phyloP scores from a whole-genome alignment of 2,329 filamentous ascomycete genomes.

The Cordyceps javanica region DNA sequence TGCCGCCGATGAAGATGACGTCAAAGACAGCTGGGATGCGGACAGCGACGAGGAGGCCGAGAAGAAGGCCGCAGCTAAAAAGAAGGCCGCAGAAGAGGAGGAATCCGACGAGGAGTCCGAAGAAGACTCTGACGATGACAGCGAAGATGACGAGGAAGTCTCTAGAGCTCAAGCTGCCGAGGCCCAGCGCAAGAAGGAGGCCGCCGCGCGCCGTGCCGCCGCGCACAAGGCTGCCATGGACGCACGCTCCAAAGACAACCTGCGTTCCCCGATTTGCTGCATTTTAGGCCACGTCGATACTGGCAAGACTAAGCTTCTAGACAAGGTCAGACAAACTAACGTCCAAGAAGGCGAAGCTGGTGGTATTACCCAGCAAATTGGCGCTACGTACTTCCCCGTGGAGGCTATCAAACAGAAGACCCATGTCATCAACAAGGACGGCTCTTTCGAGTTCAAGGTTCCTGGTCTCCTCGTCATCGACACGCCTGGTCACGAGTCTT shows the following conservation, averaged over 20 bases:
- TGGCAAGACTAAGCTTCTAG: conserved; percentile 97
- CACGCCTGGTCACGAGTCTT: conserved; percentile 99
- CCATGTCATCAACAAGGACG: conserved; percentile 84
- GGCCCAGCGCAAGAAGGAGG: conserved; percentile 77
- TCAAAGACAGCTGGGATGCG: conserved; percentile 95
- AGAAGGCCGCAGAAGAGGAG: conserved; percentile 37
- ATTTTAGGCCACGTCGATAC: conserved; percentile 99
- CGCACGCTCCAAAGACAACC: conserved; percentile 85
- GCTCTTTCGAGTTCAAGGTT: conserved; percentile 91
- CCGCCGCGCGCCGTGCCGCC: conserved; percentile 80
- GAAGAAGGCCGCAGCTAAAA: conserved; percentile 27
- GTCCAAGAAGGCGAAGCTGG: conserved; percentile 98
- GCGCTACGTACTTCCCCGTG: conserved; percentile 97
- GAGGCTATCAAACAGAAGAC: conserved; percentile 92
- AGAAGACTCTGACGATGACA: conserved; percentile 31
- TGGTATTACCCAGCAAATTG: conserved; percentile 99
- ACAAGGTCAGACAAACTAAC: conserved; percentile 98
- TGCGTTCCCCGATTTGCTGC: conserved; percentile 97
- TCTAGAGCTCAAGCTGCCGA: conserved; percentile 69
- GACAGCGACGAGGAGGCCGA: conserved; percentile 65
- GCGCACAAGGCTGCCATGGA: conserved; percentile 88
- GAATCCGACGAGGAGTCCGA: conserved; percentile 32
- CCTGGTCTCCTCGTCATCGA: conserved; percentile 95
- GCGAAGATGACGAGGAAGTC: conserved; percentile 65
- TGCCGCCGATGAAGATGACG: conserved; percentile 67